Evolutionary conservation across 202 grass and related monocot genomes (phyloP).

Genomic region (Carex sylvatica): DNA sequence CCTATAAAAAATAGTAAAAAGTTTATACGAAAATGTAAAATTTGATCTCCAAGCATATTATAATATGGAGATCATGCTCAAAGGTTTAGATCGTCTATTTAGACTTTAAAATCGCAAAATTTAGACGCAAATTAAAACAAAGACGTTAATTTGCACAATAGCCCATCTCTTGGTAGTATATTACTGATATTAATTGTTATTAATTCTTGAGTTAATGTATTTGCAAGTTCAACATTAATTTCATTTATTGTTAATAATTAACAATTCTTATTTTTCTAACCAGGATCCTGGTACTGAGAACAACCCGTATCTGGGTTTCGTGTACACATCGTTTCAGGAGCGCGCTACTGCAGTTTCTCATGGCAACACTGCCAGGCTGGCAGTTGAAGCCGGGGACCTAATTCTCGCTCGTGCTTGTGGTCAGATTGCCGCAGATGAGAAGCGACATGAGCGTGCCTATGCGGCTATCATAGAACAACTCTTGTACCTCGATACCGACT

Average conservation of each 20-base stretch:
- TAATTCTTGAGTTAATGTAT: neutral
- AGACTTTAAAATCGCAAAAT: no score
- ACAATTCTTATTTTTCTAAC: conserved; percentile 8
- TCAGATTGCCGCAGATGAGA: conserved; percentile 58
- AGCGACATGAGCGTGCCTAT: conserved; percentile 69
- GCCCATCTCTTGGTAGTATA: neutral
- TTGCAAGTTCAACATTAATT: neutral
- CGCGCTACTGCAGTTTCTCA: conserved; percentile 74
- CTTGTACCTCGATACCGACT: conserved; percentile 50
- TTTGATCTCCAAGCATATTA: no score
- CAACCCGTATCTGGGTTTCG: conserved; percentile 76
- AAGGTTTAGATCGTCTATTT: no score
- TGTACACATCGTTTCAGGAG: conserved; percentile 67
- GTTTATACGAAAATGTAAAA: no score
- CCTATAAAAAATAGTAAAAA: no score
- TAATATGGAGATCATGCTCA: no score
- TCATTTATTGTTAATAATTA: neutral
- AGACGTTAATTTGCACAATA: no score
- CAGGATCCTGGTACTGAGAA: conserved; percentile 82
- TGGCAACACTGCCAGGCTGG: conserved; percentile 52
- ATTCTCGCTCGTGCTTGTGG: conserved; percentile 53
- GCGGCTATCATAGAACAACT: conserved; percentile 34
- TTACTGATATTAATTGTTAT: neutral
- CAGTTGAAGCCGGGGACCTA: conserved; percentile 33
- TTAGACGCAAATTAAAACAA: no score